phyloP scores from a whole-genome alignment of 176 grass and related monocot genomes.

The Oryza glaberrima region DNA sequence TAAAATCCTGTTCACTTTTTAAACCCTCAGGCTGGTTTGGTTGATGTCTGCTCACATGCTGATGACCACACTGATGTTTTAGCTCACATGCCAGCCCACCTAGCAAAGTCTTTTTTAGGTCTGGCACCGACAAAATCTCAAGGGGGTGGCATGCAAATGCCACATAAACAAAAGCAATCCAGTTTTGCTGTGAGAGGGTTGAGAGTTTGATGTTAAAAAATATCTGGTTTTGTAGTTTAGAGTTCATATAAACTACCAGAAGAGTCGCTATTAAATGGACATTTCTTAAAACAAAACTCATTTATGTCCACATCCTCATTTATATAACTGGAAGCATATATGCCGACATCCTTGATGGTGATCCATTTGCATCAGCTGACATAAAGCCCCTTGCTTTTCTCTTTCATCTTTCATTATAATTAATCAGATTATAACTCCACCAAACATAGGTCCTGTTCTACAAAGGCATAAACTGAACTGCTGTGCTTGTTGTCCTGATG shows the following conservation, averaged over 20 bases:
- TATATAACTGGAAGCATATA: neutral
- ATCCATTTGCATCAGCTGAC: conserved; percentile 32
- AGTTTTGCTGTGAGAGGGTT: neutral
- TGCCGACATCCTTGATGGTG: conserved; percentile 8
- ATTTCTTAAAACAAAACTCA: neutral
- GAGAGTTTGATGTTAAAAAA: neutral
- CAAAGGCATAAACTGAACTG: conserved; percentile 18
- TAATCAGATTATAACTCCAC: conserved; percentile 8
- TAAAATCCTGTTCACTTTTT: neutral
- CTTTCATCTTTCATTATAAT: neutral
- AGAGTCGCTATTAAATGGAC: neutral
- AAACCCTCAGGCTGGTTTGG: neutral
- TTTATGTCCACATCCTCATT: conserved; percentile 21
- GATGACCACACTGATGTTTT: neutral
- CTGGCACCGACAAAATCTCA: no score
- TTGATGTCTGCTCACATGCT: neutral
- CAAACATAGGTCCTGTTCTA: conserved; percentile 5
- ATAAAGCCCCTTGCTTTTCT: conserved; percentile 14
- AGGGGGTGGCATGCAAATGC: neutral
- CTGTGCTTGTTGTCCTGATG: conserved; percentile 7
- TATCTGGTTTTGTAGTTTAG: conserved; percentile 1
- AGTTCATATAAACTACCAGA: neutral
- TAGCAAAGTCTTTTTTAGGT: neutral
- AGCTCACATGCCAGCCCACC: neutral
- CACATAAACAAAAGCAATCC: neutral